Conservation (phyloP, 306 rosid species). For the Casuarina cunninghamiana region DNA sequence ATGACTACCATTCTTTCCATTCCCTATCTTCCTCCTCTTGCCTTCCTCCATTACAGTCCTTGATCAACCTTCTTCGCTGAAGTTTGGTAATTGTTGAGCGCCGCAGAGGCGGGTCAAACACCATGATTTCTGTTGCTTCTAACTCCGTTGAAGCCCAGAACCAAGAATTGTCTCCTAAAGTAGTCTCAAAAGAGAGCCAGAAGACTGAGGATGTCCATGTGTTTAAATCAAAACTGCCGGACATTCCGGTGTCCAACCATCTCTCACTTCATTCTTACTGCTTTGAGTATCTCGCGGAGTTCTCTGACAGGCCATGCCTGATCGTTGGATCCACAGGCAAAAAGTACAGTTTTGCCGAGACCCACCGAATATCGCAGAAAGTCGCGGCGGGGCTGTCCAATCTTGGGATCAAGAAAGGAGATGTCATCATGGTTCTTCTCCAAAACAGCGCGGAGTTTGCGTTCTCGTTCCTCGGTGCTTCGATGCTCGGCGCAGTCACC, state of each 20-base stretch:
- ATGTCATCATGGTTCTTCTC: constrained; percentile 75
- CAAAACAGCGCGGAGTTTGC: constrained; percentile 70
- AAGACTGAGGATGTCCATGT: constrained; percentile 22
- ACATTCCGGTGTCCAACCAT: constrained; percentile 64
- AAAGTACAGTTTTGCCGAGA: constrained; percentile 54
- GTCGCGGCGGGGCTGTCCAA: constrained; percentile 54
- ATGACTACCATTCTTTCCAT: not conserved
- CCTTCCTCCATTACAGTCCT: not conserved
- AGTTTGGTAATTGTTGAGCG: too few species aligned
- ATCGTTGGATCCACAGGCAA: constrained; percentile 62
- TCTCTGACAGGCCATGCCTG: constrained; percentile 61
- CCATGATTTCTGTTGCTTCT: constrained; percentile 54
- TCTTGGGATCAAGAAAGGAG: constrained; percentile 60
- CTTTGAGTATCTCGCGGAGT: constrained; percentile 41
- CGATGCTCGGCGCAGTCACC: constrained; percentile 72
- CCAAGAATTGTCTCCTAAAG: constrained; percentile 22
- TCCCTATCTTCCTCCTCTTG: not conserved
- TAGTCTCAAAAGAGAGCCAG: not conserved
- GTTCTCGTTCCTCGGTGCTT: constrained; percentile 66
- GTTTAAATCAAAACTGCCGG: constrained; percentile 69
- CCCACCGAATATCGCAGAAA: constrained; percentile 36
- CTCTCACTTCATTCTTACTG: constrained; percentile 75
- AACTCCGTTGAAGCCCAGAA: constrained; percentile 43
- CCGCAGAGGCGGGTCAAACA: not conserved
- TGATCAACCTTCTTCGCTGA: too few species aligned